Conservation (phyloP, 169 alveolate species). For the Plasmodium vivax region DNA sequence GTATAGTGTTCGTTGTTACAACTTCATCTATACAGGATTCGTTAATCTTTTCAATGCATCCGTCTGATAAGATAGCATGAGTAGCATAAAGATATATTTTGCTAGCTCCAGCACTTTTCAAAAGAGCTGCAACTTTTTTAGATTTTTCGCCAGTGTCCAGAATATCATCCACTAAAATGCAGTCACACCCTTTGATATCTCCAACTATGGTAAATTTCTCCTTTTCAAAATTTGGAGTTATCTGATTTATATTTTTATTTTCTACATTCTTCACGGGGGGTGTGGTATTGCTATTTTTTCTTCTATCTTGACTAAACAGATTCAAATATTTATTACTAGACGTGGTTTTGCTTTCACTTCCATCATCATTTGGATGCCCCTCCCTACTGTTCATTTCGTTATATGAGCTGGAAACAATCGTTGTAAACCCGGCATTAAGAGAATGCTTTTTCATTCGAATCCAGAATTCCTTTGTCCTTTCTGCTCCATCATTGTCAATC, state of each 20-base stretch:
- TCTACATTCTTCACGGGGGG: background rate
- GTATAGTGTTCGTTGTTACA: slow-evolving; percentile 83
- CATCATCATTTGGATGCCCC: slow-evolving; percentile 47
- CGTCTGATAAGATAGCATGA: slow-evolving; percentile 88
- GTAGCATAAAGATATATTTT: slow-evolving; percentile 92
- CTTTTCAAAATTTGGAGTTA: slow-evolving; percentile 77
- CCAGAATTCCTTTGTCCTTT: slow-evolving; percentile 83
- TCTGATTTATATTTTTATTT: slow-evolving; percentile 80
- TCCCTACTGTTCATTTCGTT: slow-evolving; percentile 54
- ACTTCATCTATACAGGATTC: slow-evolving; percentile 84
- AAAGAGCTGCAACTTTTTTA: slow-evolving; percentile 88
- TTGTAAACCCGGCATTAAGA: slow-evolving; percentile 78
- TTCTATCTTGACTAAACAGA: slow-evolving; percentile 22
- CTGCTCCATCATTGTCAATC: slow-evolving; percentile 88
- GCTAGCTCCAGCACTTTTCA: slow-evolving; percentile 89
- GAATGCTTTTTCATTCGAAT: slow-evolving; percentile 77
- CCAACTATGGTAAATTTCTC: slow-evolving; percentile 90
- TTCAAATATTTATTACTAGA: slow-evolving; percentile 13
- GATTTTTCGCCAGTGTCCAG: slow-evolving; percentile 93
- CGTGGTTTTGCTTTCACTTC: slow-evolving; percentile 7
- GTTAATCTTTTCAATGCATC: slow-evolving; percentile 82
- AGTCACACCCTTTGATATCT: slow-evolving; percentile 87
- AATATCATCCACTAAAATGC: slow-evolving; percentile 93
- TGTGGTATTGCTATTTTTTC: slow-evolving; percentile 28
- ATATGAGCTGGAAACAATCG: slow-evolving; percentile 71